Evolutionary conservation across 306 rosid genomes (phyloP).

Genomic region (Herpetospermum pedunculosum): DNA sequence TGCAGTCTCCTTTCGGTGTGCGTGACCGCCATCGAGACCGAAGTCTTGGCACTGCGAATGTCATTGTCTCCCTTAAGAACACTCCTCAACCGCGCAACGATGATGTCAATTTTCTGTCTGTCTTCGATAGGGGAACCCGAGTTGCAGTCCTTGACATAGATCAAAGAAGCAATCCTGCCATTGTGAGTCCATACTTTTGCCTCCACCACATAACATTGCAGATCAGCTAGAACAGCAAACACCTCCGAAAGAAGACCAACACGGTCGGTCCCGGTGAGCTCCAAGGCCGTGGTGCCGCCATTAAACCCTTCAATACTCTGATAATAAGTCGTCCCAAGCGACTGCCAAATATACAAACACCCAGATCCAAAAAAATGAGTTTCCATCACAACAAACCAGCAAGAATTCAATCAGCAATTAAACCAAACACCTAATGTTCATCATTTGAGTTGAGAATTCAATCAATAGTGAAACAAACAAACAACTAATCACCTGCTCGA

Average conservation of each 20-base stretch:
- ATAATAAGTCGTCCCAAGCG: conserved; percentile 51
- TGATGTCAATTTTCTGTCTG: conserved; percentile 42
- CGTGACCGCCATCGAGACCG: conserved; percentile 52
- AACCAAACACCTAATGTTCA: neutral
- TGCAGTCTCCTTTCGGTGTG: conserved; percentile 82
- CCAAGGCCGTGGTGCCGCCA: conserved; percentile 56
- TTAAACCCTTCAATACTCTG: conserved; percentile 23
- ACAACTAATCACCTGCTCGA: conserved; percentile 72
- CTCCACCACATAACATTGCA: conserved; percentile 86
- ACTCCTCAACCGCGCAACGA: conserved; percentile 65
- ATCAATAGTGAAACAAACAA: neutral
- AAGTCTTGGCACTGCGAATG: conserved; percentile 67
- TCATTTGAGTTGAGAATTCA: neutral
- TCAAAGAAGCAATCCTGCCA: conserved; percentile 79
- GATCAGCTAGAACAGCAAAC: conserved; percentile 77
- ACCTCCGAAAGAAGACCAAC: conserved; percentile 90
- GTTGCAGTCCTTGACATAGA: conserved; percentile 47
- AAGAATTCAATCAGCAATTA: neutral
- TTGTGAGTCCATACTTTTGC: conserved; percentile 94
- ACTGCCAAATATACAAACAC: conserved; percentile 22
- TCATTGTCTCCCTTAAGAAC: conserved; percentile 83
- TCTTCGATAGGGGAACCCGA: conserved; percentile 73
- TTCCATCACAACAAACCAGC: neutral
- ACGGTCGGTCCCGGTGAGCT: conserved; percentile 80
- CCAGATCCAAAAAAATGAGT: neutral